Base-by-base conservation (phyloP, 768 basidiomycete species). In the Hygrophorus pudorinus region DNA sequence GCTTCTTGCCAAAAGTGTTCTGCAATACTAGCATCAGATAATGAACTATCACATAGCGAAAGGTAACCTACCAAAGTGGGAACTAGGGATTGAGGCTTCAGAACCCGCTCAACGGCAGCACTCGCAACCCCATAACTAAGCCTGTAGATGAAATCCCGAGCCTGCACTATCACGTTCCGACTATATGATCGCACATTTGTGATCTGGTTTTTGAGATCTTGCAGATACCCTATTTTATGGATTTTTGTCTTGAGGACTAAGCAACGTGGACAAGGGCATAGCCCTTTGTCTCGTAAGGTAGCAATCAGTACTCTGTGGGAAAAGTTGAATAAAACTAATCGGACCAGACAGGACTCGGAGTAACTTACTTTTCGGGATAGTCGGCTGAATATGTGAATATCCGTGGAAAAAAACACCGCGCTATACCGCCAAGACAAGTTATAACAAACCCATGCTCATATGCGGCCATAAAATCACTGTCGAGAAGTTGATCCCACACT, bases 331-430 rank as follows among this genome's bases (percentile, higher is more conserved):
- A 17, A 17, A n/a, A 41, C 16, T 13, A n/a, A 34, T 9, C 12
- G 18, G 12, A 13, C 12, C 14, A 29, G 42, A 18, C n/a, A 27
- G 31, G 12, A 39, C n/a, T 21, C 5, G 5, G 11, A 12, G 18
- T 14, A 12, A 21, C 38, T 5, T 42, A 50, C 48, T 50, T 50
- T 31, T 62, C 59, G 0, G 54, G 60, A 38, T 60, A 62, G 41
- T 59, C 54, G 2, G 56, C 61, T 0, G 56, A 44, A 27, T 62
- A 60, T 0, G 59, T 53, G 29, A 62, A 56, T 0, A 62, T 38
- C 0, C 45, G 43, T 0, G 42, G 55, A 28, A 57, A 59, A 1
- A 62, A 39, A 8, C 52, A 42, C 1, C 61, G 51, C 37, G 47
- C 12, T 2, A 46, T 18, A 10, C 45, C 40, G 40, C 46, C 48